Conservation (phyloP, 352 stramenopile species). For the Pythium vanterpoolii region DNA sequence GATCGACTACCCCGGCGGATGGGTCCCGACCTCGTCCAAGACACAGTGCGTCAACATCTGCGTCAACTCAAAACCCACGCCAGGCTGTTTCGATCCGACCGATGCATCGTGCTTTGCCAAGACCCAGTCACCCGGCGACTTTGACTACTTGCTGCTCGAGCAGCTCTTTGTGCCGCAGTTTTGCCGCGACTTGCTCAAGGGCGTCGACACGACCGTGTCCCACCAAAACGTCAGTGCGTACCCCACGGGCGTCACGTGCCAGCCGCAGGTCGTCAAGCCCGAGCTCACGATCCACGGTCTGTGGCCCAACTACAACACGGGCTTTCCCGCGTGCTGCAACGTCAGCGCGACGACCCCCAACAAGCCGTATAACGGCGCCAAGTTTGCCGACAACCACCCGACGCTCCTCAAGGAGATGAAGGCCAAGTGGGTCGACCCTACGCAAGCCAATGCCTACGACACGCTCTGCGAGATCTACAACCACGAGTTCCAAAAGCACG, state of each 20-base stretch:
- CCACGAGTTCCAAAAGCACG: conserved; percentile 85
- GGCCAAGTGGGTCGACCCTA: conserved; percentile 63
- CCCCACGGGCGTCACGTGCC: conserved; percentile 49
- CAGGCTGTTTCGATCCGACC: conserved; percentile 48
- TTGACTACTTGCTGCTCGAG: conserved; percentile 78
- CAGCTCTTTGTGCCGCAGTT: conserved; percentile 80
- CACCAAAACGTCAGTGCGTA: conserved; percentile 75
- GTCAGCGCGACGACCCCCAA: conserved; percentile 53
- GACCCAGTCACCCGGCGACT: conserved; percentile 60
- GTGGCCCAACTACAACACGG: conserved; percentile 79
- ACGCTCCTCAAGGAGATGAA: conserved; percentile 55
- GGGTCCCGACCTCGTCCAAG: conserved; percentile 37
- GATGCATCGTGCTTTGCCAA: conserved; percentile 52
- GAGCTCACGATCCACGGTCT: conserved; percentile 76
- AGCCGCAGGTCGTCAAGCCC: conserved; percentile 34
- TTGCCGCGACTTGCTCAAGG: conserved; percentile 67
- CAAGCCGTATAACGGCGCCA: conserved; percentile 47
- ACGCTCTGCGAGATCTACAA: conserved; percentile 79
- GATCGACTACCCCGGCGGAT: conserved; percentile 63
- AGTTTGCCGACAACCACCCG: conserved; percentile 44
- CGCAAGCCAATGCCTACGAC: conserved; percentile 47
- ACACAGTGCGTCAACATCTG: conserved; percentile 75
- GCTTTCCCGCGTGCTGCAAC: conserved; percentile 72
- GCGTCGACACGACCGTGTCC: conserved; percentile 71
- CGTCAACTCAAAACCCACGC: conserved; percentile 50